Evolutionary conservation across 1,284 basidiomycete genomes (phyloP).

Genomic region (Exobasidium rhododendri): DNA sequence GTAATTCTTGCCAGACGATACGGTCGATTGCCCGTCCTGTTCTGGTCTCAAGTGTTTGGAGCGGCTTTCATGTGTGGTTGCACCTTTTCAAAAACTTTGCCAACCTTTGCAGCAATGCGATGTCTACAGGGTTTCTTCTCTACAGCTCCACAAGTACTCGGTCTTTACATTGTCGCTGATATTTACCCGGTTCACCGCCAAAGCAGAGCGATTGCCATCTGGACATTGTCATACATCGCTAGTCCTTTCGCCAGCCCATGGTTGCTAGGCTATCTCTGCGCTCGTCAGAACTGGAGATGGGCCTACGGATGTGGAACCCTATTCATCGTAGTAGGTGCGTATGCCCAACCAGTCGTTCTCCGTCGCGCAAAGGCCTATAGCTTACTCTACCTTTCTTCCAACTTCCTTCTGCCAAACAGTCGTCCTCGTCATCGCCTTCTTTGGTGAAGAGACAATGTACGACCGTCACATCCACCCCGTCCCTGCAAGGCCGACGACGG

Average conservation of each 20-base stretch:
- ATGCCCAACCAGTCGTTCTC: not conserved
- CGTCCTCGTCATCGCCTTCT: constrained; percentile 62
- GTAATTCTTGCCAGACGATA: constrained; percentile 64
- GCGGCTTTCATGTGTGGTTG: constrained; percentile 61
- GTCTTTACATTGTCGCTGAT: constrained; percentile 56
- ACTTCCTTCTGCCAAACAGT: no score
- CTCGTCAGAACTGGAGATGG: constrained; percentile 63
- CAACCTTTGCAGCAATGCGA: constrained; percentile 63
- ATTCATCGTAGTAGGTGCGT: constrained; percentile 61
- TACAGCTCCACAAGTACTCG: constrained; percentile 57
- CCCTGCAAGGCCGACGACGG: constrained; percentile 58
- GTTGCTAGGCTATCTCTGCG: constrained; percentile 68
- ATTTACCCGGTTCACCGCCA: constrained; percentile 57
- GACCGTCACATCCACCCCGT: constrained; percentile 65
- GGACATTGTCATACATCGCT: constrained; percentile 9
- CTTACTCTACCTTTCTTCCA: no score
- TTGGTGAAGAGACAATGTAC: constrained; percentile 69
- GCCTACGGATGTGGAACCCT: constrained; percentile 68
- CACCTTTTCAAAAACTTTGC: constrained; percentile 62
- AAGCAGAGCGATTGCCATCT: constrained; percentile 1
- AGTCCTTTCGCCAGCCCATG: constrained; percentile 65
- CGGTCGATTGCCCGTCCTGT: constrained; percentile 65
- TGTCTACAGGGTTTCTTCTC: constrained; percentile 70
- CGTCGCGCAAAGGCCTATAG: no score
- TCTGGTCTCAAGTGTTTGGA: constrained; percentile 65